Evolutionary conservation across 306 rosid species (phyloP).

Genomic region (Oemleria cerasiformis): DNA sequence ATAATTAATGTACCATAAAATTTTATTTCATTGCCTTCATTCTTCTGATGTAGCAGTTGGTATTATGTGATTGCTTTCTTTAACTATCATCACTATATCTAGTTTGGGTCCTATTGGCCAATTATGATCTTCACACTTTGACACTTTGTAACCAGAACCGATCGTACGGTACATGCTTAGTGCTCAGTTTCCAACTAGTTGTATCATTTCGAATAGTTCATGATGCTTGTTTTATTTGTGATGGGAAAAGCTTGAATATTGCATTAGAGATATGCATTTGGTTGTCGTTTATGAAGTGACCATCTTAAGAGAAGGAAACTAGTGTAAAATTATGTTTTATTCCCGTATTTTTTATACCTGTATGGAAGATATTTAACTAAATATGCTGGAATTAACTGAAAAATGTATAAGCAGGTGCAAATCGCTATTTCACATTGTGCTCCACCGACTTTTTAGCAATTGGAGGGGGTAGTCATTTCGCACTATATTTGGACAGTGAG

Average conservation of each 20-base stretch:
- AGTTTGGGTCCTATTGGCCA: not conserved
- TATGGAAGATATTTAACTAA: not conserved
- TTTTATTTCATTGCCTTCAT: not conserved
- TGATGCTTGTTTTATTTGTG: not conserved
- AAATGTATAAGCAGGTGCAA: conserved; percentile 53
- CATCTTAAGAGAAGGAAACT: not conserved
- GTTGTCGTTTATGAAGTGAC: not conserved
- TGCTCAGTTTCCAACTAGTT: not conserved
- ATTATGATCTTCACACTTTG: not conserved
- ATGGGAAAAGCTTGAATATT: not conserved
- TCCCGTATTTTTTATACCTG: no score
- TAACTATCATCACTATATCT: not conserved
- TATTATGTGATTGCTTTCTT: conserved; percentile 1
- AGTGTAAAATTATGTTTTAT: no score
- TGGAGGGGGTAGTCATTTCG: conserved; percentile 92
- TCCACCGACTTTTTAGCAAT: conserved; percentile 64
- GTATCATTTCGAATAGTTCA: not conserved
- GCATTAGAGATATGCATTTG: not conserved
- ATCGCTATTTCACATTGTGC: conserved; percentile 87
- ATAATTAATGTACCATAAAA: not conserved
- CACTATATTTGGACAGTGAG: conserved; percentile 81
- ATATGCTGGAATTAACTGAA: conserved; percentile 18
- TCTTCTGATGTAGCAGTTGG: not conserved
- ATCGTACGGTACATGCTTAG: not conserved
- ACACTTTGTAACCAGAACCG: not conserved